These are phyloP conservation scores for Umbelopsis sp. DNA, from an alignment of 371 early-diverging fungal genomes.

Conservation along the genomic window DNA sequence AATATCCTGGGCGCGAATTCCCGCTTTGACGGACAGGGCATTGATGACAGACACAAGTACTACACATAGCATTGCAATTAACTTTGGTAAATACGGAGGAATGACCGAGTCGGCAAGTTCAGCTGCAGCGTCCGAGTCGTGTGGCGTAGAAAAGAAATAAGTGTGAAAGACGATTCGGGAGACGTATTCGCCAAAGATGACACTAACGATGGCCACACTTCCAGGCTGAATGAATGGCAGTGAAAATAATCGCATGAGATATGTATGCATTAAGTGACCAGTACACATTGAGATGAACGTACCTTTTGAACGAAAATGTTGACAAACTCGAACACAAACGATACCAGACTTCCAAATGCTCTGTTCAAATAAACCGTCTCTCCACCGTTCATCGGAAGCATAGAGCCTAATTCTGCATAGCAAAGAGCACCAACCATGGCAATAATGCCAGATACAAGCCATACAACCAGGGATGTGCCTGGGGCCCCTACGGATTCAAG, in stretches of 20 bases:
- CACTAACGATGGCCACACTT: slow-evolving; percentile 76
- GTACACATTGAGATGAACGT: slow-evolving; percentile 18
- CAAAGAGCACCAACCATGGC: slow-evolving; percentile 79
- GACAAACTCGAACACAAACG: slow-evolving; percentile 84
- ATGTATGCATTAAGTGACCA: background rate
- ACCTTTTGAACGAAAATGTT: slow-evolving; percentile 69
- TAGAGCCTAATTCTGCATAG: slow-evolving; percentile 86
- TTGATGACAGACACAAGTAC: slow-evolving; percentile 72
- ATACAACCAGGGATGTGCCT: slow-evolving; percentile 77
- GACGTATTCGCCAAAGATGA: slow-evolving; percentile 79
- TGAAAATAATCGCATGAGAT: background rate
- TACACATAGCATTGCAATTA: slow-evolving; percentile 69
- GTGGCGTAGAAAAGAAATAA: slow-evolving; percentile 50
- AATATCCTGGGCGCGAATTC: slow-evolving; percentile 78
- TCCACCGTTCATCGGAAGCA: slow-evolving; percentile 88
- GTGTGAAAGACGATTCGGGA: slow-evolving; percentile 66
- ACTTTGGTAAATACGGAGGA: slow-evolving; percentile 66
- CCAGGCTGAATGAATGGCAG: slow-evolving; percentile 55
- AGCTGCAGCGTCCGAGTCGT: slow-evolving; percentile 47
- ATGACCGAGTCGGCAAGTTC: slow-evolving; percentile 53
- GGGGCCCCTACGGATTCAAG: slow-evolving; percentile 65
- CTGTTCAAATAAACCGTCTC: slow-evolving; percentile 83
- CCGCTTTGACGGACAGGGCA: slow-evolving; percentile 71
- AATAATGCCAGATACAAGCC: slow-evolving; percentile 77
- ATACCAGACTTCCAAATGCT: slow-evolving; percentile 77